These are phyloP conservation scores for Adansonia digitata DNA, from an alignment of 345 rosid genomes.

Conservation along the genomic window DNA sequence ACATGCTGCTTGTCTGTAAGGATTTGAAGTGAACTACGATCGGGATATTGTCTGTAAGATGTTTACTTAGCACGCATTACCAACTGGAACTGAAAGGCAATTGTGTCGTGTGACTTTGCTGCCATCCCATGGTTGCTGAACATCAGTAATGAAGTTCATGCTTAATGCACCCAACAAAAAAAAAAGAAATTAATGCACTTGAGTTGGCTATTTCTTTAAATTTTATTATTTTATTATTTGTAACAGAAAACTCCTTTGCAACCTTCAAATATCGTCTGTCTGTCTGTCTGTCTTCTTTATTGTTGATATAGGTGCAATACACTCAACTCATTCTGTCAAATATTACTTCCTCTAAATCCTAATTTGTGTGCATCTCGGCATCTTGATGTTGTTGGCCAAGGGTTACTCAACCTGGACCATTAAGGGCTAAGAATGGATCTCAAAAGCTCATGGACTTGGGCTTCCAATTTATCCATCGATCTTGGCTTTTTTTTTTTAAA, in stretches of 20 bases:
- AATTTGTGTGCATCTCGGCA: neutral
- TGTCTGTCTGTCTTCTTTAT: too few species aligned
- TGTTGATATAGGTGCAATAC: neutral
- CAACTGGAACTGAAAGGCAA: too few species aligned
- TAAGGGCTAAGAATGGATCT: conserved; percentile 59
- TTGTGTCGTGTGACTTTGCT: conserved; percentile 82
- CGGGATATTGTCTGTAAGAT: too few species aligned
- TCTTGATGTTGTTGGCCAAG: conserved; percentile 64
- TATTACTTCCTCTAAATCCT: neutral
- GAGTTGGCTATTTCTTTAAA: neutral
- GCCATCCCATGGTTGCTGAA: conserved; percentile 90
- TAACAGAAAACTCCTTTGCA: too few species aligned
- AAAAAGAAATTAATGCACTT: neutral
- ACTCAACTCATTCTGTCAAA: neutral
- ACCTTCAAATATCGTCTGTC: neutral
- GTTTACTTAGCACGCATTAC: too few species aligned
- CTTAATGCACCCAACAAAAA: neutral
- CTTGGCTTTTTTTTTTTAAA: too few species aligned
- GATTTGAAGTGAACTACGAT: too few species aligned
- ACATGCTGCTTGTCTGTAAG: too few species aligned
- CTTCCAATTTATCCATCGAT: conserved; percentile 59
- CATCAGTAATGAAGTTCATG: conserved; percentile 45
- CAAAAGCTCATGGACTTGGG: conserved; percentile 79
- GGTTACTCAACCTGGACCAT: conserved; percentile 76
- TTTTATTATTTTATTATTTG: neutral